Conservation (phyloP, 805 yeast genomes). For the Debaryomyces maramus region DNA sequence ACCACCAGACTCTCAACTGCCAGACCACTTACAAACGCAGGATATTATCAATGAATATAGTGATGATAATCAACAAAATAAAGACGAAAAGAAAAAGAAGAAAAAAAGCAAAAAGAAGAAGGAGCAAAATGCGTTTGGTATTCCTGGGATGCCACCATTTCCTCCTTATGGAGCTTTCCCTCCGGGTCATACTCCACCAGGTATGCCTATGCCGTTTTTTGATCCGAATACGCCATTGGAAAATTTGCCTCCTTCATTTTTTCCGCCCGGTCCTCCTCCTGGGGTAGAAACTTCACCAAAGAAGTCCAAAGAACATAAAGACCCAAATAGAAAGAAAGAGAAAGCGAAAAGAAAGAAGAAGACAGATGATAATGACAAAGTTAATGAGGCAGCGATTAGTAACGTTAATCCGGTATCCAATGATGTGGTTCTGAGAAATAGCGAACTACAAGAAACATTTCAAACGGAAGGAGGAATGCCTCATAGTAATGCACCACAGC, state of each 20-base stretch:
- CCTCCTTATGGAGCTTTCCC: conserved; percentile 2
- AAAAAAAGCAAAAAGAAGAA: conserved; percentile 1
- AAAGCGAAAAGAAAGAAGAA: conserved; percentile 1
- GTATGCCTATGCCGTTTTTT: neutral
- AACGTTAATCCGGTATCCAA: neutral
- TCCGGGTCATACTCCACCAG: conserved; percentile 7
- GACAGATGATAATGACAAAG: no score
- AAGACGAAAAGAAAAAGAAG: conserved; percentile 2
- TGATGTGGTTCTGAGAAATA: neutral
- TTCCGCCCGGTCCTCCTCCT: conserved; percentile 1
- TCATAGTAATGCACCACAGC: no score
- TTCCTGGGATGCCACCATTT: neutral
- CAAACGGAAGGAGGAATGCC: no score
- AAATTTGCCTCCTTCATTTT: neutral
- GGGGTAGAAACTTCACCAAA: neutral
- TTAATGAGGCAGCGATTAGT: no score
- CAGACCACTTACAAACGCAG: no score
- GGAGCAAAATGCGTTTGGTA: neutral
- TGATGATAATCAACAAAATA: no score
- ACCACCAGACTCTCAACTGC: no score
- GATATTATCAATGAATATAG: no score
- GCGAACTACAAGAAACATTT: no score
- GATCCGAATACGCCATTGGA: conserved; percentile 3
- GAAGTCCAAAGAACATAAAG: neutral
- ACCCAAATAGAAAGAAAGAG: conserved; percentile 1